Base-by-base conservation (phyloP, 2,329 filamentous ascomycete genomes). In the Trichoderma koningii region DNA sequence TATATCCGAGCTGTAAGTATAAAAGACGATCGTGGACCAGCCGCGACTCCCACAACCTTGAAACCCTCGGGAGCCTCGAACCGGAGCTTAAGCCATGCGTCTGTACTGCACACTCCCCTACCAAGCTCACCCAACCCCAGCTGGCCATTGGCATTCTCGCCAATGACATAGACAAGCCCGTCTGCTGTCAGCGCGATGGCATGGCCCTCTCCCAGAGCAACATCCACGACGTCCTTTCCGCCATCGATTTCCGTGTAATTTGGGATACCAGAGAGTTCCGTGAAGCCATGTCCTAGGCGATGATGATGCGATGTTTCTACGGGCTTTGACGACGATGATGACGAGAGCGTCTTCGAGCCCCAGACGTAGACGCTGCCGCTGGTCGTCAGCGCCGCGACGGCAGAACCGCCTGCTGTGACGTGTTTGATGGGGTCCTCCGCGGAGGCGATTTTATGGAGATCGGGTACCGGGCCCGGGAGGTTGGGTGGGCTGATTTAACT, bases 321-420 rank as follows among this genome's bases (percentile, higher is more conserved):
- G 7, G 61, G 5, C 23, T 55, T 56, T 23, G 42, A n/a, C 3
- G 50, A 28, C 17, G 52, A 17, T 2, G 51, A 56, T 5, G 61
- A 45, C 17, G 34, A 38, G 34, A 38, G 34, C 34, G 66, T 34
- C n/a, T 2, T n/a, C 51, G 72, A 72, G 2, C 88, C 87, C 87
- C 87, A 90, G 26, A 84, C 72, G 70, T 90, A 90, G 2, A 89
- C 73, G 65, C 86, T 83, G 28, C 82, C 78, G 38, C 82, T 78
- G 2, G 79, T 75, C 0, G 86, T 89, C 50, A 90, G 69, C 0
- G 86, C 87, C 3, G 83, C 85, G 2, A 83, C 75, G 3, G 82
- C 75, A 70, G 87, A 88, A 0, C 87, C 87, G 2, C 82, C 82
- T 3, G 82, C 82, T 4, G 78, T 79, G 28, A 90, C 76, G 69